A percentile compares a stretch with the other conserved stretches of the same genome.
phyloP scores from a whole-genome alignment of 805 yeast species.

The Yamadazyma ubonensis region DNA sequence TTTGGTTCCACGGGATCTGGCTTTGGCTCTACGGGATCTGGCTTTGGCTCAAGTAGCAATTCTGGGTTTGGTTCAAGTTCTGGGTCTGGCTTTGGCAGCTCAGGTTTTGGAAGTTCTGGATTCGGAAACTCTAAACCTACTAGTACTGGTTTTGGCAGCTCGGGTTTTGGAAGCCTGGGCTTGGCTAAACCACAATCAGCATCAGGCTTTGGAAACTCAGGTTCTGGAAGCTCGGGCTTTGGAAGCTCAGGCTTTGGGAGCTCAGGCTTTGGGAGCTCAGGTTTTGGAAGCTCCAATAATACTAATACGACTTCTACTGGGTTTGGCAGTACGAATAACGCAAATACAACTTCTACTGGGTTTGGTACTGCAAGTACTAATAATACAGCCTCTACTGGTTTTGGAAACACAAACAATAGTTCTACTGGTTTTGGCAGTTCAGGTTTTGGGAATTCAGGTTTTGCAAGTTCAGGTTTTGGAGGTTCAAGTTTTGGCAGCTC shows the following conservation, averaged over 20 bases:
- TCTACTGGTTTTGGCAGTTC: slow-evolving; percentile 16
- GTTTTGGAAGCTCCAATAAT: no score
- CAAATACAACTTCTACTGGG: no score
- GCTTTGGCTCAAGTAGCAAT: background rate
- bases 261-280: slow-evolving; percentile 11
- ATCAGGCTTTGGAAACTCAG: slow-evolving; percentile 13
- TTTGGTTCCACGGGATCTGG: slow-evolving; percentile 2
- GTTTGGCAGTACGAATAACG: no score
- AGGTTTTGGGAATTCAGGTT: slow-evolving; percentile 16
- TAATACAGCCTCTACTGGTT: no score
- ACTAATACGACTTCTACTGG: no score
- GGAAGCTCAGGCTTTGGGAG: slow-evolving; percentile 16
- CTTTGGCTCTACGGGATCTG: slow-evolving; percentile 1
- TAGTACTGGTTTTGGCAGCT: slow-evolving; percentile 16
- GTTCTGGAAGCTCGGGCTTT: slow-evolving; percentile 16
- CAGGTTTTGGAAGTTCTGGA: slow-evolving; percentile 14
- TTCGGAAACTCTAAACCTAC: background rate
- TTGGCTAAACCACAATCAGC: slow-evolving; percentile 7
- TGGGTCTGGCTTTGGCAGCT: slow-evolving; percentile 19
- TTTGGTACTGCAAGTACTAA: no score
- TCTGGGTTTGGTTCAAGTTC: slow-evolving; percentile 14
- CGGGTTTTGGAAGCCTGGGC: slow-evolving; percentile 13
- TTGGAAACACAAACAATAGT: slow-evolving; percentile 8
- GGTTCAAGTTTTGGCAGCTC: slow-evolving; percentile 8
- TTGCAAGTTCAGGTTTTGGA: slow-evolving; percentile 14